Evolutionary conservation across 2,329 filamentous ascomycete genomes (phyloP).

Genomic region (Cryphonectria nitschkei): DNA sequence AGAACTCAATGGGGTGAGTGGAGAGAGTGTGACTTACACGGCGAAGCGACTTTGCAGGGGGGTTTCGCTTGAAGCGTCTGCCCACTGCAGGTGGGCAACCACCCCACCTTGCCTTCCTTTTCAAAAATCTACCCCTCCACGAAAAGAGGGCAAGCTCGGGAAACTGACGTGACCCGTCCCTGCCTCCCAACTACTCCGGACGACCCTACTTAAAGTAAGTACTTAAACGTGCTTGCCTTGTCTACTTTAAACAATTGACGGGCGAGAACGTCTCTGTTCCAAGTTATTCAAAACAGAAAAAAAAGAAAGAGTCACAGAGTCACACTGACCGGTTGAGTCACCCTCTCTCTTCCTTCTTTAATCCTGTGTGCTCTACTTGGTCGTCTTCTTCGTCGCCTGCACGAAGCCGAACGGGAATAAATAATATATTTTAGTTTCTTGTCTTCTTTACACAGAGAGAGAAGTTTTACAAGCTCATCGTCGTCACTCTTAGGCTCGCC

Average conservation of each 20-base stretch:
- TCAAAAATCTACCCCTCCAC: conserved; percentile 27
- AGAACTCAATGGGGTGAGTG: neutral
- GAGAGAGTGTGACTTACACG: neutral
- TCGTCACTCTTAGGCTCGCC: neutral
- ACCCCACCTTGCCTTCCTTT: conserved; percentile 22
- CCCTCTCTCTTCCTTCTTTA: neutral
- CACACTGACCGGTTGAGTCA: conserved; percentile 25
- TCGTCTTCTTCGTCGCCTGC: neutral
- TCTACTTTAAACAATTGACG: neutral
- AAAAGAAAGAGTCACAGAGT: neutral
- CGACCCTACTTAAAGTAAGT: neutral
- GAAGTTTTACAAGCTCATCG: neutral
- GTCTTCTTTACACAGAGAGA: neutral
- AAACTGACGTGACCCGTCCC: conserved; percentile 1
- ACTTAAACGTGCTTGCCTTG: neutral
- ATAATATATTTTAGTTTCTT: neutral
- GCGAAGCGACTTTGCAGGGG: neutral
- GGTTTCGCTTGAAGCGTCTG: neutral
- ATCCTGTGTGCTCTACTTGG: neutral
- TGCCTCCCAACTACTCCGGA: neutral
- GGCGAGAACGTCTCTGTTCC: neutral
- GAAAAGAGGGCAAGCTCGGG: conserved; percentile 14
- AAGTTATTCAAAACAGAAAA: too few species aligned
- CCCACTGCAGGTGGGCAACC: conserved; percentile 2
- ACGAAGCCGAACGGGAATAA: neutral